A percentile compares a stretch with the other conserved stretches of the same genome.
phyloP scores from a whole-genome alignment of 177 flowering plant species.

The Tripterygium wilfordii region DNA sequence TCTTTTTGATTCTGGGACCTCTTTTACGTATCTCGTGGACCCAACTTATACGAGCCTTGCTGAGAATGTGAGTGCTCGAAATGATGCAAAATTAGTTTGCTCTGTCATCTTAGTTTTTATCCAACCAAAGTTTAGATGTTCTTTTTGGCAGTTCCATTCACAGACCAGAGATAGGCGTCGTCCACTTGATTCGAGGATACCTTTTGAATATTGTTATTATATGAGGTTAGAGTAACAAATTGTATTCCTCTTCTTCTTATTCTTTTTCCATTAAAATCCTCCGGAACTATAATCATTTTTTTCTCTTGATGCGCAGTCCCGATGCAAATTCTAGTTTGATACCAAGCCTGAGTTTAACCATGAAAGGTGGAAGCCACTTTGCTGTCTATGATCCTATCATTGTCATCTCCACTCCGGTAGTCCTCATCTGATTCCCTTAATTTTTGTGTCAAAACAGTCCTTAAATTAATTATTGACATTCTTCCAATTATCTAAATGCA shows the following conservation, averaged over 20 bases:
- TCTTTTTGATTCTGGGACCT: constrained; percentile 66
- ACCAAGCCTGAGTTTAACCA: too few species aligned
- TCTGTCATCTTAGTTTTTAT: too few species aligned
- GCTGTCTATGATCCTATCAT: constrained; percentile 44
- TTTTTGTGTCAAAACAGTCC: too few species aligned
- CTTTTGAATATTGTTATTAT: too few species aligned
- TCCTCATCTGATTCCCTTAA: too few species aligned
- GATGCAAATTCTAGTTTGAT: too few species aligned
- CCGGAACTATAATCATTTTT: constrained; percentile 1
- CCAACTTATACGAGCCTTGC: constrained; percentile 38
- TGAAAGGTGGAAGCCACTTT: too few species aligned
- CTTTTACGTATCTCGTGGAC: constrained; percentile 52
- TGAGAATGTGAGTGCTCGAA: constrained; percentile 35
- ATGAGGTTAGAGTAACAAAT: constrained; percentile 33
- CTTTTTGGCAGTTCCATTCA: constrained; percentile 45
- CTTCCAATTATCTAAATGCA: constrained; percentile 11
- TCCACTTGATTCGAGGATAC: constrained; percentile 45
- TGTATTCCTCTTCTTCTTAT: background rate
- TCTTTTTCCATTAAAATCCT: constrained; percentile 8
- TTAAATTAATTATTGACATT: too few species aligned
- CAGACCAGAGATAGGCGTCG: constrained; percentile 41
- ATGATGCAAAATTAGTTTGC: background rate
- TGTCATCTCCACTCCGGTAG: constrained; percentile 44
- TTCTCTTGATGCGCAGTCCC: constrained; percentile 28
- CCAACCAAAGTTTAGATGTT: background rate